Evolutionary conservation across 2,329 filamentous ascomycete genomes (phyloP), one percentile per base, ranked within the genome.

Genomic region (Fusarium pininemorale): DNA sequence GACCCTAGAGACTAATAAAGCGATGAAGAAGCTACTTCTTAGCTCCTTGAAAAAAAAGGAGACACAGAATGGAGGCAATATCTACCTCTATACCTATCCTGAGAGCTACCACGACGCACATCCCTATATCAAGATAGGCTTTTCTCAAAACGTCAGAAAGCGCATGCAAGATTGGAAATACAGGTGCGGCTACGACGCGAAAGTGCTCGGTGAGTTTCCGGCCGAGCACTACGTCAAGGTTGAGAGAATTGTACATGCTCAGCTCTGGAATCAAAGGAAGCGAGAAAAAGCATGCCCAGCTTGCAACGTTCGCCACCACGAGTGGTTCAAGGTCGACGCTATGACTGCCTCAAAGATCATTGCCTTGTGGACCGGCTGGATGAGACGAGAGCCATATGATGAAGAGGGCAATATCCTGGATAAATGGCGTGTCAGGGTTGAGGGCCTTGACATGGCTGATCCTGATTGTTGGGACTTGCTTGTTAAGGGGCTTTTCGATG

Each of bases 41-140:
- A 32, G 72, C 7, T 39, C 65, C 2, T 63, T 78, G 1, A 12
- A 22, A 3, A 0, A 41, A 1, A 3, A 6, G 7, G 68, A 75
- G 65, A 66, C 20, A 13, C 0, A 26, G 5, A 51, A 24, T 7
- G 39, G 38, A 11, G 80, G 80, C 6, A 62, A 39, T 26, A 69
- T 81, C 13, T 81, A 81, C 35, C 66, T 75, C 15, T 81, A 77
- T 41, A 75, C 65, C 5, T 77, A 77, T 26, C 72, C 78, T 5
- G 54, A 66, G 12, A 75, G 64, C 22, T 70, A 76, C 24, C 63
- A 56, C 26, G 59, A 64, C 22, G 60, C 53, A 7, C 37, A 69
- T 7, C 70, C 71, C 11, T 69, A 76, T 28, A 68, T 82, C 68
- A 82, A 82, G 59, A 81, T 82, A n/a, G 81, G 81, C 26, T 73